Evolutionary conservation across 345 rosid species (phyloP).

Genomic region (Lumnitzera racemosa): DNA sequence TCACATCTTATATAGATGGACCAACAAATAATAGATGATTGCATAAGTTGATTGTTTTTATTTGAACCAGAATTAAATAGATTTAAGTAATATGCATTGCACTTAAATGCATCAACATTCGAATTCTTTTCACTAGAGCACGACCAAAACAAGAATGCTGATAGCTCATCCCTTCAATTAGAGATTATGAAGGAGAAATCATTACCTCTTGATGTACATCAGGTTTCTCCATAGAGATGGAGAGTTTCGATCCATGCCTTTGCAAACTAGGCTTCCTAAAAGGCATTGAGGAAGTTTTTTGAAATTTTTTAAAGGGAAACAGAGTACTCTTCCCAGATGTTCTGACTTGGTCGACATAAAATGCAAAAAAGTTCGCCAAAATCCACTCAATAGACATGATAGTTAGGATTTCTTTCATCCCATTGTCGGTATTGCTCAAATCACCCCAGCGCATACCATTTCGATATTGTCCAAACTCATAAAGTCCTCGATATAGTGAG

Average conservation of each 20-base stretch:
- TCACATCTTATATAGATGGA: too few species aligned
- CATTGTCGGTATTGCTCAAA: constrained; percentile 45
- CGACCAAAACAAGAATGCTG: too few species aligned
- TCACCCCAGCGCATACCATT: constrained; percentile 69
- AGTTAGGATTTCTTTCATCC: constrained; percentile 51
- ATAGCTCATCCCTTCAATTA: background rate
- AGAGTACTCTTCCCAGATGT: constrained; percentile 52
- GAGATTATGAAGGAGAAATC: constrained; percentile 2
- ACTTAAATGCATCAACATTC: too few species aligned
- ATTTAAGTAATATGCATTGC: too few species aligned
- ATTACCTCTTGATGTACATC: constrained; percentile 82
- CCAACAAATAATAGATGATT: too few species aligned
- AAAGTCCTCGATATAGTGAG: constrained; percentile 71
- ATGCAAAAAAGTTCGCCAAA: constrained; percentile 47
- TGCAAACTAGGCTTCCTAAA: constrained; percentile 42
- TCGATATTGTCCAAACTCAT: constrained; percentile 52
- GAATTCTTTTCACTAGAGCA: too few species aligned
- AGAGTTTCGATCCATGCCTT: constrained; percentile 55
- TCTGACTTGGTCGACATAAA: constrained; percentile 50
- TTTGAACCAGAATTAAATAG: too few species aligned
- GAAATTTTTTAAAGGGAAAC: constrained; percentile 32
- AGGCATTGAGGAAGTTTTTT: constrained; percentile 26
- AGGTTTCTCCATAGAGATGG: constrained; percentile 58
- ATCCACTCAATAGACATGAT: constrained; percentile 77
- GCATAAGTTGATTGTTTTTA: too few species aligned